Conservation (phyloP, 495 filamentous ascomycete genomes). For the Penicillium roqueforti region DNA sequence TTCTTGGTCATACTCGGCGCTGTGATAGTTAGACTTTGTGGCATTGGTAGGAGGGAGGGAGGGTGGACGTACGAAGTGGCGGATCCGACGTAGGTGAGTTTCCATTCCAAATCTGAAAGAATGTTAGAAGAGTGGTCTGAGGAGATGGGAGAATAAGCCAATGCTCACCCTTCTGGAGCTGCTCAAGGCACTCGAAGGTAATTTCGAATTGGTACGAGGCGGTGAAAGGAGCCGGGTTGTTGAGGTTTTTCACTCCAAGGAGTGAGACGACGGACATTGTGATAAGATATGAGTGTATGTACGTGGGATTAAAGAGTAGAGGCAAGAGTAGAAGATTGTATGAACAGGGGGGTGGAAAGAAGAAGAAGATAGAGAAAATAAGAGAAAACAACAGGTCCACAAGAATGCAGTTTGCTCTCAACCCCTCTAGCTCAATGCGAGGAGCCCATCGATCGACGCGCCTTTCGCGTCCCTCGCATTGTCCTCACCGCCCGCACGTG, state of each 20-base stretch:
- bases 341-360: constrained; percentile 61
- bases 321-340: constrained; percentile 59
- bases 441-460: constrained; percentile 23
- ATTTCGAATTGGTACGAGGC: constrained; percentile 95
- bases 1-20: constrained; percentile 95
- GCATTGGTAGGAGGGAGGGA: constrained; percentile 12
- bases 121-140: constrained; percentile 7
- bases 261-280: constrained; percentile 96
- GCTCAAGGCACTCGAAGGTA: constrained; percentile 95
- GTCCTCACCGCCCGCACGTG: constrained; percentile 28
- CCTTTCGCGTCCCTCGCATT: constrained; percentile 30
- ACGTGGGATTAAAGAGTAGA: constrained; percentile 9
- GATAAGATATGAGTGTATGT: constrained; percentile 22
- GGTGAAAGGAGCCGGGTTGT: constrained; percentile 90
- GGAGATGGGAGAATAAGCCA: background rate
- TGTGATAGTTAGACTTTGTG: constrained; percentile 29
- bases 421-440: constrained; percentile 21
- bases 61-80: constrained; percentile 74
- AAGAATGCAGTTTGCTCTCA: constrained; percentile 20
- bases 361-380: constrained; percentile 10
- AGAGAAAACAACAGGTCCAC: constrained; percentile 26
- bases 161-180: constrained; percentile 75
- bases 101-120: constrained; percentile 89
- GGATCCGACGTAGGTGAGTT: constrained; percentile 96
- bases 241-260: constrained; percentile 87